A percentile compares a stretch with the other conserved stretches of the same genome.
Evolutionary conservation across 495 filamentous ascomycete genomes (phyloP).

Genomic region (Neurospora sp.): DNA sequence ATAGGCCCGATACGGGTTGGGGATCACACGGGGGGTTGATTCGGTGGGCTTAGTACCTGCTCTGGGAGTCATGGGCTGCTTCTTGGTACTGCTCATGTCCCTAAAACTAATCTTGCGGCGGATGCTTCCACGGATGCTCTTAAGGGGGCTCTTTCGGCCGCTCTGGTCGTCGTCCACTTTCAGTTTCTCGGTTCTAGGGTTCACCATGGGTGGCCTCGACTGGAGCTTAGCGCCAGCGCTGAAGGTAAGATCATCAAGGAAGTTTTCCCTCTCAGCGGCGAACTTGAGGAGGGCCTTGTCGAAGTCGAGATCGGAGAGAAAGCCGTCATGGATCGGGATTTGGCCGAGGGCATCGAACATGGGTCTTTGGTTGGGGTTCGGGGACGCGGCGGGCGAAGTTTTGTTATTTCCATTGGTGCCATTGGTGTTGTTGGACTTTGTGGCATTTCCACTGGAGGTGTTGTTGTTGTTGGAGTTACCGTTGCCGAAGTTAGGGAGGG

Average conservation of each 20-base stretch:
- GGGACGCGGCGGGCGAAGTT: slow-evolving; percentile 2
- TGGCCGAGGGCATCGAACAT: slow-evolving; percentile 6
- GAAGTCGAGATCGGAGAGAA: slow-evolving; percentile 63
- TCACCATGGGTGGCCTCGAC: slow-evolving; percentile 56
- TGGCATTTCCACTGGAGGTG: slow-evolving; percentile 1
- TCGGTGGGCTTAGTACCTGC: slow-evolving; percentile 48
- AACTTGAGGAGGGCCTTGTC: slow-evolving; percentile 88
- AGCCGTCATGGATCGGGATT: slow-evolving; percentile 16
- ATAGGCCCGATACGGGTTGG: slow-evolving; percentile 3
- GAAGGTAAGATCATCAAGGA: slow-evolving; percentile 84
- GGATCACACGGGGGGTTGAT: slow-evolving; percentile 11
- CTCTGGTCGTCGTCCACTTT: slow-evolving; percentile 59
- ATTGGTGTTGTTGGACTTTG: slow-evolving; percentile 1
- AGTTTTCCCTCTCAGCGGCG: slow-evolving; percentile 84
- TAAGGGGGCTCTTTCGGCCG: slow-evolving; percentile 38
- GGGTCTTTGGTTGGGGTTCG: neutral
- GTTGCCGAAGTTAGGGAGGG: slow-evolving; percentile 20
- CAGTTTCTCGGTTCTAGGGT: slow-evolving; percentile 71
- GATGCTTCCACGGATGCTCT: slow-evolving; percentile 61
- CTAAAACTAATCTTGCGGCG: slow-evolving; percentile 77
- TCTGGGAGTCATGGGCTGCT: slow-evolving; percentile 64
- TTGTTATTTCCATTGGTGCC: slow-evolving; percentile 13
- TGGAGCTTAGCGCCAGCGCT: slow-evolving; percentile 73
- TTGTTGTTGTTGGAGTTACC: slow-evolving; percentile 5
- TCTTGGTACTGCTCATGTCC: slow-evolving; percentile 91